These are phyloP conservation scores for Euphorbia tirucalli DNA, from an alignment of 345 rosid genomes.

Conservation along the genomic window DNA sequence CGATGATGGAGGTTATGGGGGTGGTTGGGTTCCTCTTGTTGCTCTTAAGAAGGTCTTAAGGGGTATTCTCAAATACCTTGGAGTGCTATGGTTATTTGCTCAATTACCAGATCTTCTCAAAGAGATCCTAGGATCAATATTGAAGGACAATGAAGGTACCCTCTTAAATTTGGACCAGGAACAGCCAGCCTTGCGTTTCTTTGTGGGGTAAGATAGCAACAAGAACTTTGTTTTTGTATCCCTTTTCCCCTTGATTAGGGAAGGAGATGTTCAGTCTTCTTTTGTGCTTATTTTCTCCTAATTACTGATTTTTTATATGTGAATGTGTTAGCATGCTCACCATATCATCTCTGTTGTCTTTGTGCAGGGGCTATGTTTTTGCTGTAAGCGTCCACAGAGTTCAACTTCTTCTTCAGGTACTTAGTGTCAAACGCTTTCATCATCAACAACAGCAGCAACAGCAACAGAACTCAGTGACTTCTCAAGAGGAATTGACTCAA, in stretches of 20 bases:
- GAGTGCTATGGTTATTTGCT: conserved; percentile 94
- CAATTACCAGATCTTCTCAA: conserved; percentile 91
- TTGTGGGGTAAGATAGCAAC: conserved; percentile 77
- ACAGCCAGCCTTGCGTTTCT: conserved; percentile 96
- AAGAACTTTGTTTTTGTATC: neutral
- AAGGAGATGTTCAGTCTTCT: neutral
- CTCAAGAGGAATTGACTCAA: conserved; percentile 87
- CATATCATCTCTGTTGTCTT: conserved; percentile 10
- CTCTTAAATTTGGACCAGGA: conserved; percentile 97
- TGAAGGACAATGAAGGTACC: conserved; percentile 91
- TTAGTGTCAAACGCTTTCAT: conserved; percentile 91
- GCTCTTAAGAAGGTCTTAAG: conserved; percentile 97
- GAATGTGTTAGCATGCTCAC: neutral
- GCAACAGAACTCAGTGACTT: conserved; percentile 56
- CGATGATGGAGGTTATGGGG: conserved; percentile 99
- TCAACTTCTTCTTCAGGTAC: conserved; percentile 98
- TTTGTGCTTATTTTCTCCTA: neutral
- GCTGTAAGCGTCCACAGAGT: conserved; percentile 97
- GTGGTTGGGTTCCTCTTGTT: conserved; percentile 99
- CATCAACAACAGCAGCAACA: conserved; percentile 88
- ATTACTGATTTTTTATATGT: neutral
- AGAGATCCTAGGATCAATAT: conserved; percentile 89
- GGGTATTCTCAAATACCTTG: conserved; percentile 94
- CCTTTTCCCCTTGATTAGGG: neutral
- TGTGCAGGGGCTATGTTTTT: conserved; percentile 87